These are phyloP conservation scores for Colletotrichum abscissum DNA, from an alignment of 2,329 filamentous ascomycete genomes.

Conservation along the genomic window DNA sequence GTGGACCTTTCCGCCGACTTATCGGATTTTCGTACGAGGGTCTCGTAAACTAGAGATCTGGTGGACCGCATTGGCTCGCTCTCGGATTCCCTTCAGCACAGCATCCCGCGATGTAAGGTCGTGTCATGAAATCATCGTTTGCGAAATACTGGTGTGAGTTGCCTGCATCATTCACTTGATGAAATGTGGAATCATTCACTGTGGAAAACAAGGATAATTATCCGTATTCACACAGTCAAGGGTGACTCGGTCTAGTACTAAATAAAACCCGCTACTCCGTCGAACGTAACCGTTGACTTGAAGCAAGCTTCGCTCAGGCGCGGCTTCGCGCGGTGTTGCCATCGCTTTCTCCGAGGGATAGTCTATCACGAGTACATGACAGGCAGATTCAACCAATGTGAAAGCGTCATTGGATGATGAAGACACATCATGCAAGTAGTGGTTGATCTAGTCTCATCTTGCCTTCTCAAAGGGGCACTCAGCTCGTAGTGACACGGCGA, in stretches of 20 bases:
- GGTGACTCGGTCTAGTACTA: background rate
- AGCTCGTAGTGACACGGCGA: no score
- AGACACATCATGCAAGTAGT: no score
- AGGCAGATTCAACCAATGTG: no score
- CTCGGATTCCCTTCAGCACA: background rate
- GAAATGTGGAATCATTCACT: background rate
- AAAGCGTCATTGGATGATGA: no score
- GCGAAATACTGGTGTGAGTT: background rate
- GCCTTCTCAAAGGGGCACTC: no score
- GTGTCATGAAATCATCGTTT: background rate
- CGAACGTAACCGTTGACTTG: background rate
- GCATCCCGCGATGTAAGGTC: background rate
- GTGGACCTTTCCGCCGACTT: background rate
- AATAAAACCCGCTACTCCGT: background rate
- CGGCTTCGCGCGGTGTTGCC: background rate
- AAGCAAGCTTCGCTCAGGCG: background rate
- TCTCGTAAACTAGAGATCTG: background rate
- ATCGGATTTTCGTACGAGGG: background rate
- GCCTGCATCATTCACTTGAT: background rate
- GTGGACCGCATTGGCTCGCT: background rate
- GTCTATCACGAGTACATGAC: no score
- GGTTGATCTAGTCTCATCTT: no score
- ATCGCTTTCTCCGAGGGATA: background rate
- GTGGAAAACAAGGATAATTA: background rate
- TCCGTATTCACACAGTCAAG: background rate